Conservation (phyloP, 306 rosid species). For the Albizia julibrissin region DNA sequence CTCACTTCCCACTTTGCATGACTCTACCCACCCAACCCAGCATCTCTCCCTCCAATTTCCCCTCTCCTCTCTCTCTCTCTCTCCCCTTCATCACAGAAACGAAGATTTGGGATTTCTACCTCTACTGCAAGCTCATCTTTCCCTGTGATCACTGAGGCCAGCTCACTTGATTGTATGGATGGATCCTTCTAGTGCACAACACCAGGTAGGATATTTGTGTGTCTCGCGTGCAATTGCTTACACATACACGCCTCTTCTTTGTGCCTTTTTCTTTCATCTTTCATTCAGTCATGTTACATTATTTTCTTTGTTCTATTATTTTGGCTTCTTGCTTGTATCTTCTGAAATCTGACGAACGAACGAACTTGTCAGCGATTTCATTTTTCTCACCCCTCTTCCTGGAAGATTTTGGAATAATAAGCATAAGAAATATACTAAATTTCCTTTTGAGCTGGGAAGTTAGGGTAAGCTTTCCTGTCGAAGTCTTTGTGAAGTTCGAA, state of each 20-base stretch:
- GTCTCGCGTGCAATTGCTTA: not conserved
- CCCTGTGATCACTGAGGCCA: slow-evolving; percentile 1
- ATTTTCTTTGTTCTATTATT: not conserved
- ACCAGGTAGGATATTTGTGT: slow-evolving; percentile 53
- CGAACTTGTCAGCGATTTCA: not conserved
- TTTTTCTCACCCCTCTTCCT: not conserved
- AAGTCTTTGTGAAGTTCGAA: not conserved
- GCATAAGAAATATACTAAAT: slow-evolving; percentile 7
- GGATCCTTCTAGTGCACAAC: slow-evolving; percentile 82
- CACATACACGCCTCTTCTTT: not conserved
- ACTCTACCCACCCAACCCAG: slow-evolving; percentile 21
- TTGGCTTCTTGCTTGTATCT: not conserved
- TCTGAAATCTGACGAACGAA: not conserved
- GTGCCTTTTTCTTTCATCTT: not conserved
- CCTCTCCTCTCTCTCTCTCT: not conserved
- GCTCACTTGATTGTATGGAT: slow-evolving; percentile 50
- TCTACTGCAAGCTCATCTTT: slow-evolving; percentile 18
- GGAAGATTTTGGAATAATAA: not conserved
- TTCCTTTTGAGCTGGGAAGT: slow-evolving; percentile 3
- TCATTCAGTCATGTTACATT: not conserved
- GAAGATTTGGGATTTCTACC: not conserved
- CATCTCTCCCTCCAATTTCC: not conserved
- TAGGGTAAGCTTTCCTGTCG: slow-evolving; percentile 15
- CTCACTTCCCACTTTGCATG: slow-evolving; percentile 52
- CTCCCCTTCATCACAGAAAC: not conserved